These are phyloP conservation scores for Wickerhamomyces kurtzmanii DNA, from an alignment of 805 yeast genomes.

Conservation along the genomic window DNA sequence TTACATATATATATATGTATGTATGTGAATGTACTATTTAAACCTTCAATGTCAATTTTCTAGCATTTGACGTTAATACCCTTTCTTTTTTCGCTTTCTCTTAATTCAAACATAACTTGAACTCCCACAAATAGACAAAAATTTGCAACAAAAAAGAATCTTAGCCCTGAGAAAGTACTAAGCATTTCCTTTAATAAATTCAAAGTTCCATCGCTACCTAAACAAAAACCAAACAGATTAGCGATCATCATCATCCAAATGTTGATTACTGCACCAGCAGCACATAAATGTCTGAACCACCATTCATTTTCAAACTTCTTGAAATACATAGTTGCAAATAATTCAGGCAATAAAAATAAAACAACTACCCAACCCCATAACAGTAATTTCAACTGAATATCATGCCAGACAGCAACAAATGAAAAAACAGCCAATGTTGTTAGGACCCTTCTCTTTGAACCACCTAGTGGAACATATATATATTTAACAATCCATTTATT, in stretches of 20 bases:
- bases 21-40: background rate
- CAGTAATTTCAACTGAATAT: conserved; percentile 74
- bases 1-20: background rate
- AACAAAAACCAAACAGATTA: conserved; percentile 87
- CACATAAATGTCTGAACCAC: conserved; percentile 81
- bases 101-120: conserved; percentile 89
- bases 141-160: conserved; percentile 52
- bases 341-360: conserved; percentile 79
- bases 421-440: conserved; percentile 83
- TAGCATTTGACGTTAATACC: conserved; percentile 77
- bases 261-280: conserved; percentile 78
- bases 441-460: conserved; percentile 57
- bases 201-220: conserved; percentile 79
- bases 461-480: conserved; percentile 88
- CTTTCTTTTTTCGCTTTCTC: conserved; percentile 76
- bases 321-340: conserved; percentile 40
- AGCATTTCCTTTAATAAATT: conserved; percentile 62
- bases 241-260: conserved; percentile 99
- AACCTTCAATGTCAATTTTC: background rate
- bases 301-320: conserved; percentile 31
- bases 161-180: conserved; percentile 57
- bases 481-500: conserved; percentile 87
- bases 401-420: conserved; percentile 98
- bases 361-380: conserved; percentile 97
- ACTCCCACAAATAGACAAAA: conserved; percentile 68